Evolutionary conservation across 306 rosid species (phyloP), one percentile per base, ranked within the genome.

Genomic region (Clitoria ternatea): DNA sequence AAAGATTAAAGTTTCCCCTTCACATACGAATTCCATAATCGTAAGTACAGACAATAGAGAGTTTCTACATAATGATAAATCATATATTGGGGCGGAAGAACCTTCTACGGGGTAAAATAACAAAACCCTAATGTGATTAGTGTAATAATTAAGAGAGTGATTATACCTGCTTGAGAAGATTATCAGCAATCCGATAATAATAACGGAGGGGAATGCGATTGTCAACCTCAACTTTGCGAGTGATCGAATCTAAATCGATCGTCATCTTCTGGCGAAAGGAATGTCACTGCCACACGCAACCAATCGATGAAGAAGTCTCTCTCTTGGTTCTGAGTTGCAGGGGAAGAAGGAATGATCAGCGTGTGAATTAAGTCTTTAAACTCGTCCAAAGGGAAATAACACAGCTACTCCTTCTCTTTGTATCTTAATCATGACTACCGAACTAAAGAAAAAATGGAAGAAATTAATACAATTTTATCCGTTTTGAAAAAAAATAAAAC

Each of bases 141-240:
- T 36, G 32, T 29, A 29, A 29, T 29, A 29, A 54, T 9, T 4
- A 6, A 66, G 55, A 57, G 30, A 12, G 37, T 11, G 11, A 47
- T 2, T 3, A 11, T 11, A 91, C 99, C 99, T 95, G 97, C 65
- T 86, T 88, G 82, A 95, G 91, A 67, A 95, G 97, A 47, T 83
- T 89, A 81, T 91, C 96, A 47, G 99, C 97, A 69, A 95, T 95
- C 19, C 99, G 91, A 42, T 87, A 89, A 78, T 95, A 95, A 61
- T 87, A 66, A 14, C 84, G 92, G 72, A 95, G 96, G 52, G 92
- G 84, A 74, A 91, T 86, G 72, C 92, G 91, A 82, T 83, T 79
- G 35, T 95, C 99, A 69, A 91, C 93, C 47, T 82, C 88, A 35
- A 95, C 83, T 82, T 54, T 85, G 81, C 89, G 92, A 69, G 96